These are phyloP conservation scores for Trypanosoma brucei DNA, from an alignment of 208 protist genomes.

Conservation along the genomic window DNA sequence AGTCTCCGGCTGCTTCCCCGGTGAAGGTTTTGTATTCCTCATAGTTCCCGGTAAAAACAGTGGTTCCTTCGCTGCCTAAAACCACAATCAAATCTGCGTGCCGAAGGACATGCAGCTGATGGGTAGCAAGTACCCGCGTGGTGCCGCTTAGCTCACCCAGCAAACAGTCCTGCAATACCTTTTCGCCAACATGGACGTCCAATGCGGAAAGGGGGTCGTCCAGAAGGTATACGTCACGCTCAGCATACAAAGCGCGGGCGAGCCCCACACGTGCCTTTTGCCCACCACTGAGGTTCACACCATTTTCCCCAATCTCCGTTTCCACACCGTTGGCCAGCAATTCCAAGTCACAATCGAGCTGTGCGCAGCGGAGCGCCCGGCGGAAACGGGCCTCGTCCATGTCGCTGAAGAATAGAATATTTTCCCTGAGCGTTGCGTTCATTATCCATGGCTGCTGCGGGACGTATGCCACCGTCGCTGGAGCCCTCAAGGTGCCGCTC, in stretches of 20 bases:
- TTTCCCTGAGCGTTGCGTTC: conserved; percentile 74
- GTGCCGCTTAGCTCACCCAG: conserved; percentile 40
- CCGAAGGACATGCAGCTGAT: conserved; percentile 82
- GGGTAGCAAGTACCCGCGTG: conserved; percentile 84
- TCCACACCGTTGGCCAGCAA: conserved; percentile 63
- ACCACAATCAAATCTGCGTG: conserved; percentile 84
- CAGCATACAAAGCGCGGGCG: conserved; percentile 65
- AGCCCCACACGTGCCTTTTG: conserved; percentile 71
- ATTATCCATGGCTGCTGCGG: conserved; percentile 86
- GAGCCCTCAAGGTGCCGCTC: conserved; percentile 27
- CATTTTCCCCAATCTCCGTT: conserved; percentile 73
- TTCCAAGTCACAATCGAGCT: conserved; percentile 56
- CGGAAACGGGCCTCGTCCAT: conserved; percentile 38
- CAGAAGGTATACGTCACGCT: conserved; percentile 60
- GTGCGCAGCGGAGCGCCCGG: conserved; percentile 25
- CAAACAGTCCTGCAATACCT: conserved; percentile 38
- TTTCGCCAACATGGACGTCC: conserved; percentile 72
- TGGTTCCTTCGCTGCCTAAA: conserved; percentile 40
- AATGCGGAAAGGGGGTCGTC: conserved; percentile 89
- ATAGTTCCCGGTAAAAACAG: conserved; percentile 35
- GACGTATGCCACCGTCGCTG: conserved; percentile 77
- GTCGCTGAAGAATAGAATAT: conserved; percentile 70
- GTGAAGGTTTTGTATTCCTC: conserved; percentile 20
- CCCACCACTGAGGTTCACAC: conserved; percentile 67
- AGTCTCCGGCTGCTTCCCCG: too few species aligned